Evolutionary conservation across 2,329 filamentous ascomycete genomes (phyloP).

Genomic region (Fusarium stilboides): DNA sequence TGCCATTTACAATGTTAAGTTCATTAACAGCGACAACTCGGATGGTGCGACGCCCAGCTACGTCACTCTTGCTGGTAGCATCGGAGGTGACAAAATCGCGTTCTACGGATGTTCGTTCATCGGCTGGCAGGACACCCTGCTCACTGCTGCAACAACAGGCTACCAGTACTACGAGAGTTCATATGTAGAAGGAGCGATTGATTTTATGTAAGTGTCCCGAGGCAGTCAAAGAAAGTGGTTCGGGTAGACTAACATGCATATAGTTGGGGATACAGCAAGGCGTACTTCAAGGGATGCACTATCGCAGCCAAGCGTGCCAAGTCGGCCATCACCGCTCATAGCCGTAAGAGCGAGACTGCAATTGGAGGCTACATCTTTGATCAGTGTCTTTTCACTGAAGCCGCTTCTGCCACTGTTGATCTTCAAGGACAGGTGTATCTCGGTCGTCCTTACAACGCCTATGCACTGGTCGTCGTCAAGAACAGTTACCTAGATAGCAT

Average conservation of each 20-base stretch:
- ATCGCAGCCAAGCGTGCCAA: constrained; percentile 38
- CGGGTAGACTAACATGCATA: too few species aligned
- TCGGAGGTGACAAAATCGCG: constrained; percentile 56
- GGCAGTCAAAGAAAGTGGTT: too few species aligned
- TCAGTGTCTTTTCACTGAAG: constrained; percentile 55
- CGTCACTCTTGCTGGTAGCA: constrained; percentile 44
- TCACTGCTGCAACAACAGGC: constrained; percentile 34
- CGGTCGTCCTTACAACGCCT: constrained; percentile 63
- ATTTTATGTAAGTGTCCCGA: constrained; percentile 11
- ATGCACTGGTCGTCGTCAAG: constrained; percentile 64
- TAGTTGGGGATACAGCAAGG: constrained; percentile 47
- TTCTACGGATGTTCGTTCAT: constrained; percentile 57
- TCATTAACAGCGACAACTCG: constrained; percentile 59
- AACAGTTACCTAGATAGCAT: constrained; percentile 60
- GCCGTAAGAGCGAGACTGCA: constrained; percentile 47
- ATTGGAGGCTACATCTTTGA: constrained; percentile 61
- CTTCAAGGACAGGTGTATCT: constrained; percentile 59
- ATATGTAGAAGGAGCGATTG: constrained; percentile 41
- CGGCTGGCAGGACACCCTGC: constrained; percentile 41
- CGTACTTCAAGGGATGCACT: constrained; percentile 46
- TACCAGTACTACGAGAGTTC: constrained; percentile 45
- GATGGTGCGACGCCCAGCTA: constrained; percentile 35
- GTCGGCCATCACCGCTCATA: constrained; percentile 49
- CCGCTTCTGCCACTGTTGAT: constrained; percentile 40
- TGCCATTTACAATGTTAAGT: constrained; percentile 52